Conservation (phyloP, 169 alveolate genomes). For the Plasmodium fragile region DNA sequence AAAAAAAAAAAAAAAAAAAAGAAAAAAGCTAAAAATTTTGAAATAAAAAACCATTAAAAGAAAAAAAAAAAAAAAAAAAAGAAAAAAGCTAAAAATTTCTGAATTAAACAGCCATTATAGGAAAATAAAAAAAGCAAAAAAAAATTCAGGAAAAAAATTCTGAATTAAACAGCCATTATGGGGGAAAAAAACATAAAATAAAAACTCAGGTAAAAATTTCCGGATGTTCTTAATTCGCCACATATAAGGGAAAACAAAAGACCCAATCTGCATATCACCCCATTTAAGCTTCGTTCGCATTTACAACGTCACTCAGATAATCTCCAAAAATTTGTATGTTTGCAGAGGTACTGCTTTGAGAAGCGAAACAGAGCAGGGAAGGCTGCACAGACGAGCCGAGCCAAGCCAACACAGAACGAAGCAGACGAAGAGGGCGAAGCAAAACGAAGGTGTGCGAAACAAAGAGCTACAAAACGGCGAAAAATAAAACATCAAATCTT, state of each 20-base stretch:
- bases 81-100: not conserved
- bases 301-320: not conserved
- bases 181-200: not conserved
- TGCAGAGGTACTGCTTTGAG: not conserved
- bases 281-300: not conserved
- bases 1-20: conserved; percentile 40
- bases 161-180: not conserved
- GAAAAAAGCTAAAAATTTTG: not conserved
- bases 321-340: not conserved
- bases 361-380: not conserved
- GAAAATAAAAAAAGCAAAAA: not conserved
- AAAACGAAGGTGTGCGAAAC: not conserved
- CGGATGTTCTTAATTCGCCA: not conserved
- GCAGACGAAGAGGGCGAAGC: not conserved
- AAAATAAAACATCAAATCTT: not conserved
- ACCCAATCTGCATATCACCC: not conserved
- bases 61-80: too few species aligned
- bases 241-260: not conserved
- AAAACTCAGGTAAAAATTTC: not conserved
- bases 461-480: not conserved
- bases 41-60: not conserved
- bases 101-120: not conserved
- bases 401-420: not conserved
- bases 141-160: not conserved
- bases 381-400: not conserved